Conservation (phyloP, 306 rosid genomes). For the Cucurbita argyrosperma region DNA sequence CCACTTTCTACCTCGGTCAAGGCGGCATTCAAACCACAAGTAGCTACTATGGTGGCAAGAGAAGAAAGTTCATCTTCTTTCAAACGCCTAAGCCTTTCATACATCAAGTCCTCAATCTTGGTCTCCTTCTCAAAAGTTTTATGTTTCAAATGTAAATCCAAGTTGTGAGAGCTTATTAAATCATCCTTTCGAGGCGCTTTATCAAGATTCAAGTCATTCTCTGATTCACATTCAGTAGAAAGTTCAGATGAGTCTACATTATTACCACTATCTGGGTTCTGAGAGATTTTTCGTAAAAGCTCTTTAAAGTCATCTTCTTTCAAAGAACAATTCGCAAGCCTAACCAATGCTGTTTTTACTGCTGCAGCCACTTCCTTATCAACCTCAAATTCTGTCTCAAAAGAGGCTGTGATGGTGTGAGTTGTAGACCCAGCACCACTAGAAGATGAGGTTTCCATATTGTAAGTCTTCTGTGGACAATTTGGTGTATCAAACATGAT, state of each 20-base stretch:
- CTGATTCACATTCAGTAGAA: constrained; percentile 47
- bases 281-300: constrained; percentile 57
- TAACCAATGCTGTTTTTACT: constrained; percentile 59
- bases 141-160: constrained; percentile 23
- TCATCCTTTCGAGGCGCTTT: constrained; percentile 18
- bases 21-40: constrained; percentile 80
- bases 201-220: constrained; percentile 40
- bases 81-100: constrained; percentile 71
- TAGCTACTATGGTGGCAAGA: constrained; percentile 85
- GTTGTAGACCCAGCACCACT: constrained; percentile 39
- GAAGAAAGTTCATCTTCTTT: constrained; percentile 81
- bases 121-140: constrained; percentile 33
- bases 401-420: constrained; percentile 67
- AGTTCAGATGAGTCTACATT: constrained; percentile 27
- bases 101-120: constrained; percentile 56
- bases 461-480: constrained; percentile 48
- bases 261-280: constrained; percentile 60
- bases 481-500: constrained; percentile 74
- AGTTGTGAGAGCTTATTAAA: constrained; percentile 16
- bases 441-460: constrained; percentile 48
- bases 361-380: constrained; percentile 88
- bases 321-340: constrained; percentile 55
- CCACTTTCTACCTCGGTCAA: constrained; percentile 52
- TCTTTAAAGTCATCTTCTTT: constrained; percentile 59
- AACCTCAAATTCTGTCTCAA: constrained; percentile 86